Evolutionary conservation across 2,329 filamentous ascomycete genomes (phyloP), one percentile per base, ranked within the genome.

Genomic region (Dendrostoma leiphaemia): DNA sequence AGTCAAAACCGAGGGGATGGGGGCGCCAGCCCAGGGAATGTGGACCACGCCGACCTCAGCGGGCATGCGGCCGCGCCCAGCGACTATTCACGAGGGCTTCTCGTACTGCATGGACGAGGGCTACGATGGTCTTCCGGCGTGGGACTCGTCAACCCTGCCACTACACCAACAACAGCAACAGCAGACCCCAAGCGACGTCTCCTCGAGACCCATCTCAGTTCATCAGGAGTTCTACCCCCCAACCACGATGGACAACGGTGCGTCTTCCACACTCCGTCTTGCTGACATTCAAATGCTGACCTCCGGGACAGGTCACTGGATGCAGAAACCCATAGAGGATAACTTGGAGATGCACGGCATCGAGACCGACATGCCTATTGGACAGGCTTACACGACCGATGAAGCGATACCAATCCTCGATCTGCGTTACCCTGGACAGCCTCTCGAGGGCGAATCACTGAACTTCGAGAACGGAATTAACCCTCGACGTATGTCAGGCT

Each of bases 401-500:
- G 84, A 87, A 59, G 77, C 79, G 50, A 80, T 86, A 59, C 81
- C 83, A 12, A 80, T 87, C 53, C 72, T 86, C 32, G 83, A 86
- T 64, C 69, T 86, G 54, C 74, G 81, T 63, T 84, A 80, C 62
- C 62, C 73, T 58, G 67, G 75, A 56, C 62, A 69, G 51, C 70
- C 72, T 61, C 61, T 76, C 67, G 82, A 85, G n/a, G 70, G 73
- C 51, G 80, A 83, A 32, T 60, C 70, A 17, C 63, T 80, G 56
- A 73, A 72, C 54, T 75, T 80, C 57, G 81, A 84, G 37, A 72
- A 77, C 51, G 73, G 71, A n/a, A 69, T 79, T 43, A 79, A 81
- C 59, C 75, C 79, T 44, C 79, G 86, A 56, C 80, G 85, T 58
- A 81, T 89, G 75, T 89, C 87, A 19, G 86, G 86, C 45, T 89